Base-by-base conservation (phyloP, 2,329 filamentous ascomycete species). In the Aspergillus fructus region DNA sequence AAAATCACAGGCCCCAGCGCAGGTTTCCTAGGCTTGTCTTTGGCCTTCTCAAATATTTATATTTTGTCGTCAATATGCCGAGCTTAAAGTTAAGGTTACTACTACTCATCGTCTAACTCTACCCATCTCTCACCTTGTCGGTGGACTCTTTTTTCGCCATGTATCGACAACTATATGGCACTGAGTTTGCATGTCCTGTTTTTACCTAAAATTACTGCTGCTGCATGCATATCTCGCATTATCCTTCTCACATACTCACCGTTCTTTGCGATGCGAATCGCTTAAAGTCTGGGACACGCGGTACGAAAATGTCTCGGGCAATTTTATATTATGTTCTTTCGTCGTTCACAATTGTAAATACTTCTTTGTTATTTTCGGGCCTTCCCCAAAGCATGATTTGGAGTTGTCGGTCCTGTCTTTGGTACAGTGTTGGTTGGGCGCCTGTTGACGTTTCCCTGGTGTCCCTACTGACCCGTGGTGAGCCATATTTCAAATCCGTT, bases 1-100 rank as follows among this genome's bases (percentile, higher is more conserved):
- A 58, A 71, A 73, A 49, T 57, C 68, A 3, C 71, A 71, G 21
- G 62, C 70, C 6, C 58, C 67, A 8, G 55, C 67, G 3, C 71
- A 68, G 21, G 62, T 66, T 42, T 73, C 70, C 39, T 74, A 71
- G 56, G 37, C 3, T 49, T 15, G 33, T 17, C 17, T 5, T 37
- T 15, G 9, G 19, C 37, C 21, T 39, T 17, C 54, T 21, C 30
- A 37, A 30, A 3, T 43, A n/a, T 19, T 13, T 43, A 37, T 19
- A 6, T 30, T 50, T 50, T 49, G 40, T 34, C 21, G 24, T 43
- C 30, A 33, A 47, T 30, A 47, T 52, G 17, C 42, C 19, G 9
- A 9, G 33, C 23, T 40, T 24, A 13, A 24, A 24, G 2, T 17
- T 41, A 13, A 40, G 9, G 41, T 15, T 43, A 30, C 37, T 43